A percentile compares a stretch with the other conserved stretches of the same genome.
These are phyloP conservation scores for Rosa lucieae DNA, from an alignment of 306 rosid genomes.

Conservation along the genomic window DNA sequence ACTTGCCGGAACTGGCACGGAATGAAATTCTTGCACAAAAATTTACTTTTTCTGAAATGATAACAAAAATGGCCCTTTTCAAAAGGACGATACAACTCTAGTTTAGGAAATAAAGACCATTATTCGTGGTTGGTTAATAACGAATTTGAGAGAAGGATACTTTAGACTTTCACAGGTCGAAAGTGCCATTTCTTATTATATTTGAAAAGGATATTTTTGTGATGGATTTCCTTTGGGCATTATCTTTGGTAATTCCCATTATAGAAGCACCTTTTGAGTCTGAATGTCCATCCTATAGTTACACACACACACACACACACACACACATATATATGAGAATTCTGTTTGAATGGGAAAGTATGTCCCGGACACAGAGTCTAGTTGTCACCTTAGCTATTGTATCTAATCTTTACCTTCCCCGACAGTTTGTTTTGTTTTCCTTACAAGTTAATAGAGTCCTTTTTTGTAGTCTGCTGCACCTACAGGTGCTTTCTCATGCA, in stretches of 20 bases:
- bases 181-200: neutral
- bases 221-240: neutral
- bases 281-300: neutral
- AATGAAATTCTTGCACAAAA: neutral
- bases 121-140: neutral
- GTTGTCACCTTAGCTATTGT: neutral
- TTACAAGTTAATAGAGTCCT: neutral
- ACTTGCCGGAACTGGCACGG: neutral
- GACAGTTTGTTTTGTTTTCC: neutral
- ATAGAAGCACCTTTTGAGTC: neutral
- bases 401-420: neutral
- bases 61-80: neutral
- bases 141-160: neutral
- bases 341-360: neutral
- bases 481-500: neutral
- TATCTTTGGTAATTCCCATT: neutral
- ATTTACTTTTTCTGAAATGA: neutral
- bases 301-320: no score
- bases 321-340: neutral
- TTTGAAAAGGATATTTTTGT: neutral
- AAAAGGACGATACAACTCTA: neutral
- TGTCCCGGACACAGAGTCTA: neutral
- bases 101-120: neutral
- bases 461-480: neutral
- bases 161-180: neutral